A percentile compares a stretch with the other conserved stretches of the same genome.
Conservation (phyloP, 2,329 filamentous ascomycete genomes). For the Aspergillus brasiliensis region DNA sequence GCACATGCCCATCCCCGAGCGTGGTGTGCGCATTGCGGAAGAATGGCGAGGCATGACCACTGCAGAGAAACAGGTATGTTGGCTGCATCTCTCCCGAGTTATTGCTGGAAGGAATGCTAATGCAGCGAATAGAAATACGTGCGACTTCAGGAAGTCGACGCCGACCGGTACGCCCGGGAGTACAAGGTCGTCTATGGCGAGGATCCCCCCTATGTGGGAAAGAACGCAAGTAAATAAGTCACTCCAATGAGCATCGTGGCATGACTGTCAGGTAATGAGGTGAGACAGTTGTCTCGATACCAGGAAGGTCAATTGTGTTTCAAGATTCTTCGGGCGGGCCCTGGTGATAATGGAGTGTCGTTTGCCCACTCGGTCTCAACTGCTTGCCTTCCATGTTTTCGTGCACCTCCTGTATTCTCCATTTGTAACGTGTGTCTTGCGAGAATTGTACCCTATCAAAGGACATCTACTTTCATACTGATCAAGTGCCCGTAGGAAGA, state of each 20-base stretch:
- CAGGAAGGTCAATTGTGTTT: not conserved
- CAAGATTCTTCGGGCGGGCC: not conserved
- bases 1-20: constrained; percentile 46
- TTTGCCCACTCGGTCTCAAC: not conserved
- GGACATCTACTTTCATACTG: not conserved
- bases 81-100: not conserved
- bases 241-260: constrained; percentile 1
- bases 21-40: constrained; percentile 12
- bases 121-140: constrained; percentile 32
- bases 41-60: constrained; percentile 33
- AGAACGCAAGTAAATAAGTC: not conserved
- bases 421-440: not conserved
- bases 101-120: not conserved
- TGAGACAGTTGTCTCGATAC: not conserved
- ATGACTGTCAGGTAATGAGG: not conserved
- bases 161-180: constrained; percentile 38
- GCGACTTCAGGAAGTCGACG: constrained; percentile 28
- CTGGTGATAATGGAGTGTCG: not conserved
- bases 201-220: constrained; percentile 15
- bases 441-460: not conserved
- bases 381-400: not conserved
- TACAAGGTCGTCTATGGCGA: constrained; percentile 40
- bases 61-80: constrained; percentile 41
- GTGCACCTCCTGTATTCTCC: not conserved
- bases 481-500: not conserved